A percentile compares a stretch with the other conserved stretches of the same genome.
These are phyloP conservation scores for Bremia lactucae DNA, from an alignment of 352 stramenopile genomes.

Conservation along the genomic window DNA sequence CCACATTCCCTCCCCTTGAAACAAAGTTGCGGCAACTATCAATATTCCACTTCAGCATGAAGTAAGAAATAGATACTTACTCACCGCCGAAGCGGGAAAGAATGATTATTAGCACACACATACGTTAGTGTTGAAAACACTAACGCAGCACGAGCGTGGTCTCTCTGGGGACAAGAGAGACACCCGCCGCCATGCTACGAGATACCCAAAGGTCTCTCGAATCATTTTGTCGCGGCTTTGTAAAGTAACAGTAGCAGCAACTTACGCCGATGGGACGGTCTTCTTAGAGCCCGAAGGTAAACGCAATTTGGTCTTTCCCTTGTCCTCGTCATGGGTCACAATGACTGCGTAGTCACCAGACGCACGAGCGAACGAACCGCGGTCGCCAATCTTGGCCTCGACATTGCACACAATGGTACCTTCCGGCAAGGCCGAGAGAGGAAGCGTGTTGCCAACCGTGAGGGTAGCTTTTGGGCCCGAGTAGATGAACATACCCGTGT, in stretches of 20 bases:
- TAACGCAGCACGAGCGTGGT: slow-evolving; percentile 17
- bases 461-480: slow-evolving; percentile 93
- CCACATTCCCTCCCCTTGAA: not conserved
- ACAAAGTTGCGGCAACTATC: slow-evolving; percentile 4
- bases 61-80: slow-evolving; percentile 49
- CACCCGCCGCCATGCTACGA: slow-evolving; percentile 27
- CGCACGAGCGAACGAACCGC: slow-evolving; percentile 91
- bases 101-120: slow-evolving; percentile 34
- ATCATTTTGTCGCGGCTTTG: slow-evolving; percentile 17
- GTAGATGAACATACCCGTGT: slow-evolving; percentile 98
- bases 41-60: not conserved
- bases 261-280: slow-evolving; percentile 88
- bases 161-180: slow-evolving; percentile 7
- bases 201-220: slow-evolving; percentile 5
- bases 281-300: slow-evolving; percentile 96
- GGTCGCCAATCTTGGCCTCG: slow-evolving; percentile 92
- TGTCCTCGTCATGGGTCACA: slow-evolving; percentile 98
- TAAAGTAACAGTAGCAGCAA: slow-evolving; percentile 26
- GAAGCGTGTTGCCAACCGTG: slow-evolving; percentile 96
- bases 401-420: slow-evolving; percentile 99
- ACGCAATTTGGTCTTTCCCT: slow-evolving; percentile 93
- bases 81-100: slow-evolving; percentile 65
- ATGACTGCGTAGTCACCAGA: slow-evolving; percentile 98
- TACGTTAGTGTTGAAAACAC: slow-evolving; percentile 5
- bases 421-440: slow-evolving; percentile 91